Evolutionary conservation across 78 protist species (phyloP).

Genomic region (Cyanophora paradoxa): DNA sequence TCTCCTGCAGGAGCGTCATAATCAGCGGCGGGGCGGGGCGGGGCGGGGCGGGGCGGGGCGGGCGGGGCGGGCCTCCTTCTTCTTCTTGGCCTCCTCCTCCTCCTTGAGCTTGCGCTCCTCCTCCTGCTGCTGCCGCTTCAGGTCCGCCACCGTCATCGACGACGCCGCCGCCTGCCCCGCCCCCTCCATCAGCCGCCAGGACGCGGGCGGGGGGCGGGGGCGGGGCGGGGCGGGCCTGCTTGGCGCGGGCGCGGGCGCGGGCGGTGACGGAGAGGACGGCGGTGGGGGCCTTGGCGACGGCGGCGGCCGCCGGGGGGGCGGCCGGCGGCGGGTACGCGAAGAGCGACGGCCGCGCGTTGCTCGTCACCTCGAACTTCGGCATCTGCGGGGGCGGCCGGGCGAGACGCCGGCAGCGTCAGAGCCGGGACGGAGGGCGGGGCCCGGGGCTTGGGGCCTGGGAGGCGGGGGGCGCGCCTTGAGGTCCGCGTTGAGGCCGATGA

Average conservation of each 20-base stretch:
- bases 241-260: no score
- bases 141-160: background rate
- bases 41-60: no score
- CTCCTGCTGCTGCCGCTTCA: slow-evolving; percentile 28
- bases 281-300: no score
- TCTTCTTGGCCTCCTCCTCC: slow-evolving; percentile 39
- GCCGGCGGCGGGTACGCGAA: slow-evolving; percentile 85
- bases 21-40: no score
- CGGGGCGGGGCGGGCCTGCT: no score
- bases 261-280: slow-evolving; percentile 56
- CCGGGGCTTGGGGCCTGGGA: no score
- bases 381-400: background rate
- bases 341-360: slow-evolving; percentile 49
- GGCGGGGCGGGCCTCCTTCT: no score
- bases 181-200: background rate
- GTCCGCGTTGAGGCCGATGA: slow-evolving; percentile 83
- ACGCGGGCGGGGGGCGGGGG: background rate
- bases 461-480: slow-evolving; percentile 64
- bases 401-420: background rate
- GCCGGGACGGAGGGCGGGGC: background rate
- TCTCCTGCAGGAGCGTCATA: no score
- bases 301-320: slow-evolving; percentile 5
- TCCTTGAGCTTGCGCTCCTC: slow-evolving; percentile 32
- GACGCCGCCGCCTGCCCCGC: slow-evolving; percentile 17
- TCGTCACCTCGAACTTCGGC: slow-evolving; percentile 42